phyloP scores from a whole-genome alignment of 2,329 filamentous ascomycete species.

The Trichophyton verrucosum region DNA sequence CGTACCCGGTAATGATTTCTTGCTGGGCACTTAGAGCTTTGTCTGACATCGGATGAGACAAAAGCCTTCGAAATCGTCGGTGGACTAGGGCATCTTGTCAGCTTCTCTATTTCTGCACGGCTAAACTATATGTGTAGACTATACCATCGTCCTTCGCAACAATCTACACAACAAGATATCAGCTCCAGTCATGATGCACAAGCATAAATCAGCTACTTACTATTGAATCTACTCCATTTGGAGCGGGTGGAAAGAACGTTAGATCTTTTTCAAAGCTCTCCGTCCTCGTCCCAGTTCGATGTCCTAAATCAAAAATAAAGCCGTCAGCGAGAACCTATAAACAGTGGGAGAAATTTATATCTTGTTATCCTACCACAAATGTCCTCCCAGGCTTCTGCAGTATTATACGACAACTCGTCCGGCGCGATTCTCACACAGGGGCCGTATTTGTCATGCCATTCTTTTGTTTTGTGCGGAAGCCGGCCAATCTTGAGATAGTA shows the following conservation, averaged over 20 bases:
- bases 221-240: background rate
- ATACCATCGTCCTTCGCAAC: background rate
- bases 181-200: background rate
- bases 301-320: background rate
- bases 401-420: conserved; percentile 13
- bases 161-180: background rate
- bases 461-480: conserved; percentile 4
- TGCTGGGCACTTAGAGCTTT: background rate
- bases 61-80: background rate
- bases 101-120: background rate
- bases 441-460: conserved; percentile 21
- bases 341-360: background rate
- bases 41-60: background rate
- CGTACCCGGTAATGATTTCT: background rate
- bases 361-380: background rate
- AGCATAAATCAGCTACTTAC: background rate
- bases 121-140: background rate
- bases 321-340: background rate
- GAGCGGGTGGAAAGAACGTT: background rate
- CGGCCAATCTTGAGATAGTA: conserved; percentile 11
- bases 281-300: background rate
- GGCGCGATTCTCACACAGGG: conserved; percentile 21
- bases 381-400: background rate
- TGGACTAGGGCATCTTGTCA: background rate
- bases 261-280: background rate